These are phyloP conservation scores for Telopea speciosissima DNA, from an alignment of 177 flowering plant species.

Conservation along the genomic window DNA sequence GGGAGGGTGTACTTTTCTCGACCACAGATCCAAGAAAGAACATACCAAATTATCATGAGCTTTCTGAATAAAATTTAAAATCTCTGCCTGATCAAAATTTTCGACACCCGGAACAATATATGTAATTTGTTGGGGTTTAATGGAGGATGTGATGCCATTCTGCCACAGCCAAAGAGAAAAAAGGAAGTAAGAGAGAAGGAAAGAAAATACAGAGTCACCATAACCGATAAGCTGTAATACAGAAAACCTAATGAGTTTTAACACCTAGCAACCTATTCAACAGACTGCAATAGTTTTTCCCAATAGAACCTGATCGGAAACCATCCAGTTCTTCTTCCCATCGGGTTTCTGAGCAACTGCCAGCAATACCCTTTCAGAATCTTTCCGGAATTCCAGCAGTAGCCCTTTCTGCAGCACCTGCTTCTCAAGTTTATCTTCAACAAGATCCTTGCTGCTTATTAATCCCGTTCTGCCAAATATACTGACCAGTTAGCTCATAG, in stretches of 20 bases:
- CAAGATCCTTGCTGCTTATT: slow-evolving; percentile 36
- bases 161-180: slow-evolving; percentile 15
- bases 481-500: not conserved
- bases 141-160: slow-evolving; percentile 78
- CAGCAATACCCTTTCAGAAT: slow-evolving; percentile 72
- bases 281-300: slow-evolving; percentile 32
- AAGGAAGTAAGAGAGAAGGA: slow-evolving; percentile 3
- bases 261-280: slow-evolving; percentile 46
- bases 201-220: slow-evolving; percentile 4
- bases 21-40: slow-evolving; percentile 7
- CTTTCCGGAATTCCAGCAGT: slow-evolving; percentile 79
- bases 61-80: slow-evolving; percentile 52
- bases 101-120: slow-evolving; percentile 78
- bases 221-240: not conserved
- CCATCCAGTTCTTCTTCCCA: slow-evolving; percentile 98
- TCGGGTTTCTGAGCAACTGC: slow-evolving; percentile 90
- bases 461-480: slow-evolving; percentile 36
- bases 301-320: slow-evolving; percentile 78
- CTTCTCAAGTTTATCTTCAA: slow-evolving; percentile 52
- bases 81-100: slow-evolving; percentile 57
- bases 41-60: slow-evolving; percentile 71
- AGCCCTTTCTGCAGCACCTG: slow-evolving; percentile 46
- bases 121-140: slow-evolving; percentile 88
- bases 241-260: slow-evolving; percentile 13
- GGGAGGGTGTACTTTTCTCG: not conserved